These are phyloP conservation scores for Elaeis guineensis DNA, from an alignment of 176 grass and related monocot species.

Conservation along the genomic window DNA sequence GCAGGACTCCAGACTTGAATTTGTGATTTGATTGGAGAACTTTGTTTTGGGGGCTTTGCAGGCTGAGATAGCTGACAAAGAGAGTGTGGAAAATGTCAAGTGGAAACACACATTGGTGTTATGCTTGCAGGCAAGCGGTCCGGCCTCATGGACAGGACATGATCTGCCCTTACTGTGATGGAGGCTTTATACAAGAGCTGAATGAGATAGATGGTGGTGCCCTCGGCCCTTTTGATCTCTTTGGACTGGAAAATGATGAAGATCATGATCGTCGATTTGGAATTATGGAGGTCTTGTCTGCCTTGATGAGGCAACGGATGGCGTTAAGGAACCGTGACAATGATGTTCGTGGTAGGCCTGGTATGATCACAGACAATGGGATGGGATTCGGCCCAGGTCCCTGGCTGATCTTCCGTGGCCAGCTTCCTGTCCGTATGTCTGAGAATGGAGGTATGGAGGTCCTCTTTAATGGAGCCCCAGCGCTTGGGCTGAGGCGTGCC, in stretches of 20 bases:
- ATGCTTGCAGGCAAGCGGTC: slow-evolving; percentile 9
- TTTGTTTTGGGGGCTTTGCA: too few relatives aligned
- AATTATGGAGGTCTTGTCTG: slow-evolving; percentile 8
- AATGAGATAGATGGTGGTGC: slow-evolving; percentile 2
- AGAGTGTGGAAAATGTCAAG: background rate
- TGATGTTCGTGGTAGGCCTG: background rate
- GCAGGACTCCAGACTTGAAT: too few relatives aligned
- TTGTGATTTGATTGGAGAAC: too few relatives aligned
- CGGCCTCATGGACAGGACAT: background rate
- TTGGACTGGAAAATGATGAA: background rate
- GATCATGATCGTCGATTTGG: background rate
- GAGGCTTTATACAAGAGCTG: slow-evolving; percentile 8
- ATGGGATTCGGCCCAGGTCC: slow-evolving; percentile 6
- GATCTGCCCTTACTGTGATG: slow-evolving; percentile 2
- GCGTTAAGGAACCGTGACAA: background rate
- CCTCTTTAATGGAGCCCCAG: slow-evolving; percentile 5
- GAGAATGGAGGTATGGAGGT: slow-evolving; percentile 1
- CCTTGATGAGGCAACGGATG: slow-evolving; percentile 1
- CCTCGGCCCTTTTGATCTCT: background rate
- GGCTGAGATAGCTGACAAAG: too few relatives aligned
- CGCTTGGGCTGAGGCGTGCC: background rate
- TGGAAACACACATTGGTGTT: slow-evolving; percentile 13
- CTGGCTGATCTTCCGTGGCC: slow-evolving; percentile 7
- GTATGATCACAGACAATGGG: background rate
- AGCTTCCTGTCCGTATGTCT: slow-evolving; percentile 5